These are phyloP conservation scores for Nemania diffusa DNA, from an alignment of 2,329 filamentous ascomycete genomes.

Conservation along the genomic window DNA sequence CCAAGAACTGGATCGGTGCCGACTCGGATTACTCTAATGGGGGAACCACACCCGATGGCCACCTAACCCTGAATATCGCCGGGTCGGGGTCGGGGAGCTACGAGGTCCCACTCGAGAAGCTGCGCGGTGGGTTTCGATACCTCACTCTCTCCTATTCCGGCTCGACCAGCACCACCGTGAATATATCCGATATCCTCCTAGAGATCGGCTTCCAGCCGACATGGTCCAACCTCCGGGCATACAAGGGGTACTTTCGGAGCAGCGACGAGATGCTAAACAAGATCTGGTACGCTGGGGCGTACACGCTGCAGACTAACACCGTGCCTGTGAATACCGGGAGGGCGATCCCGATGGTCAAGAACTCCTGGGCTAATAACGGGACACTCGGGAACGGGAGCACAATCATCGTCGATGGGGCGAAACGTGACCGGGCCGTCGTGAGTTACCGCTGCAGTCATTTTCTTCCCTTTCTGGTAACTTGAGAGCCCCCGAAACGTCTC, in stretches of 20 bases:
- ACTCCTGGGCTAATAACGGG: conserved; percentile 45
- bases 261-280: conserved; percentile 58
- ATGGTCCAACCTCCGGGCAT: conserved; percentile 17
- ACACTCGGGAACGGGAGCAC: conserved; percentile 47
- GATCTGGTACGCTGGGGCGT: conserved; percentile 67
- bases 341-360: conserved; percentile 42
- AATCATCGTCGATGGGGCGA: conserved; percentile 59
- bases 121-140: conserved; percentile 65
- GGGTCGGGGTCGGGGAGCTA: conserved; percentile 46
- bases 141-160: conserved; percentile 52
- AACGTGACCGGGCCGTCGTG: conserved; percentile 63
- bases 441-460: no score
- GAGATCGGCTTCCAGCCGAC: conserved; percentile 27
- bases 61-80: conserved; percentile 56
- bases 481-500: no score
- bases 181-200: conserved; percentile 48
- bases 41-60: conserved; percentile 56
- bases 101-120: conserved; percentile 49
- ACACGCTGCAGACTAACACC: conserved; percentile 58
- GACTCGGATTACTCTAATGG: conserved; percentile 61
- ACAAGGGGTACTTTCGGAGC: conserved; percentile 23
- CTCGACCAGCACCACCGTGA: conserved; percentile 28
- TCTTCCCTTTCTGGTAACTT: no score
- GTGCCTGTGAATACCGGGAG: conserved; percentile 43
- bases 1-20: conserved; percentile 59